These are phyloP conservation scores for Henningerozyma blattae DNA, from an alignment of 805 yeast species.

Conservation along the genomic window DNA sequence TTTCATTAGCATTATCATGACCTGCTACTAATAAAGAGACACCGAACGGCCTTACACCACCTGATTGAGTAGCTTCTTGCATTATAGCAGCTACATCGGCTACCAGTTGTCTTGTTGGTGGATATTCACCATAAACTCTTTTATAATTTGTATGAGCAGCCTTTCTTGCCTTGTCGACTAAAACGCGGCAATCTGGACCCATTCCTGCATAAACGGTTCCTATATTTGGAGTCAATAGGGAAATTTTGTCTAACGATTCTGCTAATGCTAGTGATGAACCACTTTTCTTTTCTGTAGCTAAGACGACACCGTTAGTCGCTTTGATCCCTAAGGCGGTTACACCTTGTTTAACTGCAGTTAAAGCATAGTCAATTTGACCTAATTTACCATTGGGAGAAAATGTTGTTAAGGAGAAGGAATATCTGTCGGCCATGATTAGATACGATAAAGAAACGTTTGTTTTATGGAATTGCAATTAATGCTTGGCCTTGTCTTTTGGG, in stretches of 20 bases:
- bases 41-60: conserved; percentile 99
- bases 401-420: conserved; percentile 92
- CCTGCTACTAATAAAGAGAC: conserved; percentile 93
- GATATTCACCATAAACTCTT: conserved; percentile 90
- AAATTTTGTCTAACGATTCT: conserved; percentile 68
- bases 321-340: conserved; percentile 91
- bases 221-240: conserved; percentile 81
- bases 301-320: conserved; percentile 90
- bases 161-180: conserved; percentile 88
- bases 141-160: conserved; percentile 88
- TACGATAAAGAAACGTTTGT: no score
- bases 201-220: conserved; percentile 96
- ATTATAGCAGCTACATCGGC: conserved; percentile 91
- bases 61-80: conserved; percentile 98
- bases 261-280: conserved; percentile 64
- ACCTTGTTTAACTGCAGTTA: conserved; percentile 96
- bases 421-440: conserved; percentile 85
- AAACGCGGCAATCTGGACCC: conserved; percentile 97
- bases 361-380: conserved; percentile 94
- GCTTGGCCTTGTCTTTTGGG: no score
- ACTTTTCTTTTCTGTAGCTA: conserved; percentile 92
- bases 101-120: conserved; percentile 88
- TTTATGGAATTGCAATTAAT: neutral
- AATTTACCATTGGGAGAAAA: conserved; percentile 98
- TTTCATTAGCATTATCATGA: conserved; percentile 75